phyloP scores from a whole-genome alignment of 2,329 filamentous ascomycete species.

The Colletotrichum filicis region DNA sequence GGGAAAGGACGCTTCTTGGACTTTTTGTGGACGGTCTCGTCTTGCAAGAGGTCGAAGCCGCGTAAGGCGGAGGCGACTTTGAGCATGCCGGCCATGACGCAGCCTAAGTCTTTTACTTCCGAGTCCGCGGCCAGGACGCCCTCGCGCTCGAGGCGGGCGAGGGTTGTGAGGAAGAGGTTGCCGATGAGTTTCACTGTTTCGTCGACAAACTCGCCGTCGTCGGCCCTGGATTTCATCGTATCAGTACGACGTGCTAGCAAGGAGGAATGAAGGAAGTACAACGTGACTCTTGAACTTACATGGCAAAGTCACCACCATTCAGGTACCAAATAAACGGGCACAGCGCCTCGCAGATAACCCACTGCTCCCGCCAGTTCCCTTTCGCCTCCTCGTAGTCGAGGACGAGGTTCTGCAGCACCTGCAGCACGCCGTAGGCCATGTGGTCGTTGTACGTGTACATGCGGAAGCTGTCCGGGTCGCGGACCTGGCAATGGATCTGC shows the following conservation, averaged over 20 bases:
- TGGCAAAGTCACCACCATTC: conserved; percentile 15
- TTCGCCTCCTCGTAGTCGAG: conserved; percentile 50
- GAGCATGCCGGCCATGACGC: conserved; percentile 51
- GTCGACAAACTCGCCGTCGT: conserved; percentile 37
- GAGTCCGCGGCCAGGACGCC: conserved; percentile 46
- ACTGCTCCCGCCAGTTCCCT: conserved; percentile 50
- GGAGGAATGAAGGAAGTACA: no score
- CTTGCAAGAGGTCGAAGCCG: conserved; percentile 35
- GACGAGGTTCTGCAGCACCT: conserved; percentile 55
- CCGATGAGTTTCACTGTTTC: conserved; percentile 41
- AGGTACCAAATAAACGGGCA: conserved; percentile 43
- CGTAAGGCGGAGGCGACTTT: conserved; percentile 35
- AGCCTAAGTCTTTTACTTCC: conserved; percentile 49
- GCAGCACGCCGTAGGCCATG: conserved; percentile 50
- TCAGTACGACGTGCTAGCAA: no score
- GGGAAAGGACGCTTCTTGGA: conserved; percentile 39
- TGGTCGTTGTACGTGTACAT: conserved; percentile 58
- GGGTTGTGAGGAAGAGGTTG: conserved; percentile 51
- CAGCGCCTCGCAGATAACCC: conserved; percentile 52
- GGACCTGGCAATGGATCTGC: conserved; percentile 13
- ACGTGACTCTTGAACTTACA: background rate
- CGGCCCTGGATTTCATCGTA: conserved; percentile 8
- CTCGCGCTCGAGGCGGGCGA: conserved; percentile 48
- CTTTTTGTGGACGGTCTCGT: conserved; percentile 2
- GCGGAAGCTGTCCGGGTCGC: conserved; percentile 49